Base-by-base conservation (phyloP, 129 eudicot genomes). In the Pulicaria dysenterica region DNA sequence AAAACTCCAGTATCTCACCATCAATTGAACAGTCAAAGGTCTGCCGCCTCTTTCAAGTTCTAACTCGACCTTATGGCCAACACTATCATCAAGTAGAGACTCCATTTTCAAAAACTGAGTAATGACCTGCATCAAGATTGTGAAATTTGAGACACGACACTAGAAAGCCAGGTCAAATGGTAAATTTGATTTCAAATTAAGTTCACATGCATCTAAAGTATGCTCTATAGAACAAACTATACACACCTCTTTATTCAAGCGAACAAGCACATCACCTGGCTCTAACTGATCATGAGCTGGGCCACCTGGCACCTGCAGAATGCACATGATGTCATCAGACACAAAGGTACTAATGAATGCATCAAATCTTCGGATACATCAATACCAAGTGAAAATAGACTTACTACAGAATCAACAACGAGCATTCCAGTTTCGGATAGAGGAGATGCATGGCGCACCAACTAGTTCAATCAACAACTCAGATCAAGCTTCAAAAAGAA, bases 341-440 rank as follows among this genome's bases (percentile, higher is more conserved):
- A 42, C 39, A 10, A 55, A 69, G 48, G 19, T 75, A 77, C 9
- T 11, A 45, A 42, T 19, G 70, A 56, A 64, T 34, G 51, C 64
- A 57, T 47, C 41, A 4, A 41, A 61, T 42, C 69, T 34, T 55
- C 45, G 57, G 82, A 72, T 50, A 17, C 47, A 17, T 15, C 15
- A 10, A 59, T 15, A 4, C 15, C 2, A 36, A 60, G 57, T 70
- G 61, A 34, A 62, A 60, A n/a, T 16, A 40, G 16, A 80, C 89
- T 86, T 76, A 94, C 98, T 70, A 90, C 95, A 58, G 97, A 90
- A 70, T 94, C 98, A 63, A 94, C 91, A 69, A 94, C 97, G 38
- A 94, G 96, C 98, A 90, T 94, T 83, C 98, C 98, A 67, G 98
- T 94, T 94, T 94, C 97, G n/a, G 73, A 85, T 12, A 87, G 81